These are phyloP conservation scores for Neofusicoccum ribis DNA, from an alignment of 2,329 filamentous ascomycete genomes.

Conservation along the genomic window DNA sequence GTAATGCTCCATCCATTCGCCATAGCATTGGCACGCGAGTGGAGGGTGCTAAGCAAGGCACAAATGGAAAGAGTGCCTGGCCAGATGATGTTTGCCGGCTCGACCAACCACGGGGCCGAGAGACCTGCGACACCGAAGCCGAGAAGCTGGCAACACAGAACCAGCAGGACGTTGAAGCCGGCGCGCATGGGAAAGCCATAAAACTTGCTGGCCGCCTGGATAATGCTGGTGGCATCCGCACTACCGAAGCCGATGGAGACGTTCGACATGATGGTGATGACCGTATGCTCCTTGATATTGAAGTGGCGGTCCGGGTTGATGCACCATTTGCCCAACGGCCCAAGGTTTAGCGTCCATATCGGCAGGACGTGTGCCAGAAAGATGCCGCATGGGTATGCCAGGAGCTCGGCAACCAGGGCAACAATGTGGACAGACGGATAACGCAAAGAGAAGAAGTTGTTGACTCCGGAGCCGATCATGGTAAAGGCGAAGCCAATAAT, in stretches of 20 bases:
- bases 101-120: constrained; percentile 26
- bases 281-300: constrained; percentile 63
- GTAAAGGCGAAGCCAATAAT: constrained; percentile 31
- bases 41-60: constrained; percentile 29
- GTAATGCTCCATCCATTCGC: constrained; percentile 29
- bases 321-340: constrained; percentile 54
- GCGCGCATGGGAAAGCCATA: constrained; percentile 51
- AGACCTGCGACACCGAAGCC: constrained; percentile 31
- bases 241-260: constrained; percentile 46
- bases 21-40: constrained; percentile 26
- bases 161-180: constrained; percentile 27
- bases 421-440: constrained; percentile 33
- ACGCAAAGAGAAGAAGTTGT: constrained; percentile 33
- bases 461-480: constrained; percentile 29
- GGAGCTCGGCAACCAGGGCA: constrained; percentile 32
- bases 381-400: constrained; percentile 19
- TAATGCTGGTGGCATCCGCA: constrained; percentile 73
- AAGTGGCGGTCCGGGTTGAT: constrained; percentile 57
- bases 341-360: constrained; percentile 42
- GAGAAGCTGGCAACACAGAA: constrained; percentile 16
- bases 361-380: constrained; percentile 40
- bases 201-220: constrained; percentile 70
- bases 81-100: constrained; percentile 32
- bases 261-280: constrained; percentile 66
- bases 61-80: constrained; percentile 27